Evolutionary conservation across 2,329 filamentous ascomycete species (phyloP).

Genomic region (Zopfia rhizophila): DNA sequence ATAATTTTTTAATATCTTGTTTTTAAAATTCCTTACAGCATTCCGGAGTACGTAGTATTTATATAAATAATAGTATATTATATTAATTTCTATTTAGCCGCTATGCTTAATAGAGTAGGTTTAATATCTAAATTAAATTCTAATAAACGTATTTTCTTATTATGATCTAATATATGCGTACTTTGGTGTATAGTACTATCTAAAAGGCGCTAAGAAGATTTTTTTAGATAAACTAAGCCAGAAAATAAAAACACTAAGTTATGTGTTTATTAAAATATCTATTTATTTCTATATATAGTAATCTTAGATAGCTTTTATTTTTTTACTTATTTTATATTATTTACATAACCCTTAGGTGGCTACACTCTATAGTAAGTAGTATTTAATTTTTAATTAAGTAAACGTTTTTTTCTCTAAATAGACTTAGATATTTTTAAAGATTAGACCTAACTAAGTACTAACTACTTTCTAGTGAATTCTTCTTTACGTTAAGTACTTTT

Average conservation of each 20-base stretch:
- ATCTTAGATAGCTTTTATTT: constrained; percentile 6
- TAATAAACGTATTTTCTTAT: constrained; percentile 2
- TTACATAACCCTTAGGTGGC: too few relatives aligned
- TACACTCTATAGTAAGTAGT: constrained; percentile 1
- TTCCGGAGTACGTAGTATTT: constrained; percentile 3
- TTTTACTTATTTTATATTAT: too few relatives aligned
- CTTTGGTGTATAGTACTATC: constrained; percentile 4
- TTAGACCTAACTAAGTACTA: constrained; percentile 8
- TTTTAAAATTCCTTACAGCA: constrained; percentile 6
- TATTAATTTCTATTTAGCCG: constrained; percentile 3
- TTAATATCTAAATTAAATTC: constrained; percentile 3
- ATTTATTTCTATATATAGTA: constrained; percentile 2
- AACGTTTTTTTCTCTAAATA: constrained; percentile 6
- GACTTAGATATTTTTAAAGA: constrained; percentile 10
- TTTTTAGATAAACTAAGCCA: too few relatives aligned
- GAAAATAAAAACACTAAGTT: neutral
- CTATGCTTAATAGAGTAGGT: constrained; percentile 6
- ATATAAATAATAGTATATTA: constrained; percentile 2
- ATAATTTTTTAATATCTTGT: constrained; percentile 4
- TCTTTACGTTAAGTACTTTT: constrained; percentile 2
- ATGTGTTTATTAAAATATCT: constrained; percentile 6
- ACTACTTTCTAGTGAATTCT: constrained; percentile 2
- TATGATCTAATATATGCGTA: constrained; percentile 6
- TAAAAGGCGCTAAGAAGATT: neutral
- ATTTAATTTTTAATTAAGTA: constrained; percentile 7